These are phyloP conservation scores for Phanerodontia chrysosporium DNA, from an alignment of 768 basidiomycete species.

Conservation along the genomic window DNA sequence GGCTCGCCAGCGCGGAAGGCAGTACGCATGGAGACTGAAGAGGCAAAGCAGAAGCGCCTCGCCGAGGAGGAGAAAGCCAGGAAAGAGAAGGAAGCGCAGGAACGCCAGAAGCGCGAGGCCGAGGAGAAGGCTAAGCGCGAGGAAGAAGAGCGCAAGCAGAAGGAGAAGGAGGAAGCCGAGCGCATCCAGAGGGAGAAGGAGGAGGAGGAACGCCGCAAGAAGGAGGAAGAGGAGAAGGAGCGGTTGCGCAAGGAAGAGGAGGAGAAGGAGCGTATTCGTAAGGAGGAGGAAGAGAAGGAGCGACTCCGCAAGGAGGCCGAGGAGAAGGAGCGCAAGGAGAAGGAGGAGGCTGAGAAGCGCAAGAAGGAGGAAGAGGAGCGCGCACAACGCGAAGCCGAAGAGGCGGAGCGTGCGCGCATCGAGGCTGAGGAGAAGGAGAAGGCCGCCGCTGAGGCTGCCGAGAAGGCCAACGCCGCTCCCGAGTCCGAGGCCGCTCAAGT, in stretches of 20 bases:
- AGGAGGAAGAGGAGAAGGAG: constrained; percentile 40
- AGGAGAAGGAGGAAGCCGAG: constrained; percentile 36
- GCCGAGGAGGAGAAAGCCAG: constrained; percentile 36
- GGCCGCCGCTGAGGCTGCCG: constrained; percentile 27
- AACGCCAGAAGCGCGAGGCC: constrained; percentile 31
- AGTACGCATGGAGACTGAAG: constrained; percentile 64
- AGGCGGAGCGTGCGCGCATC: constrained; percentile 20
- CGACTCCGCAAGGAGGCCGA: constrained; percentile 47
- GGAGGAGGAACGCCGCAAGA: constrained; percentile 20
- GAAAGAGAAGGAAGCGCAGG: constrained; percentile 32
- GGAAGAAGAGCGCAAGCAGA: constrained; percentile 27
- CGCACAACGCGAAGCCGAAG: constrained; percentile 32
- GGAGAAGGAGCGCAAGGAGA: constrained; percentile 15
- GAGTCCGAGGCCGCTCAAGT: constrained; percentile 35
- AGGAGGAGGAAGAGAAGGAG: constrained; percentile 24
- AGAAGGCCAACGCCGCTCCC: constrained; percentile 32
- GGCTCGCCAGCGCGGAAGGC: constrained; percentile 31
- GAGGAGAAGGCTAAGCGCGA: constrained; percentile 33
- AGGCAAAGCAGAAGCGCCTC: constrained; percentile 46
- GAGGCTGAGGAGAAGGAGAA: constrained; percentile 26
- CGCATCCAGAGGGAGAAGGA: constrained; percentile 37
- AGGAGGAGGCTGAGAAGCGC: constrained; percentile 21
- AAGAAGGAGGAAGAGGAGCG: constrained; percentile 39
- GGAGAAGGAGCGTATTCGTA: constrained; percentile 16
- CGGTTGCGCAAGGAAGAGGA: constrained; percentile 41